Evolutionary conservation across 108 stramenopile genomes (phyloP).

Genomic region (Aurantiochytrium sp.): DNA sequence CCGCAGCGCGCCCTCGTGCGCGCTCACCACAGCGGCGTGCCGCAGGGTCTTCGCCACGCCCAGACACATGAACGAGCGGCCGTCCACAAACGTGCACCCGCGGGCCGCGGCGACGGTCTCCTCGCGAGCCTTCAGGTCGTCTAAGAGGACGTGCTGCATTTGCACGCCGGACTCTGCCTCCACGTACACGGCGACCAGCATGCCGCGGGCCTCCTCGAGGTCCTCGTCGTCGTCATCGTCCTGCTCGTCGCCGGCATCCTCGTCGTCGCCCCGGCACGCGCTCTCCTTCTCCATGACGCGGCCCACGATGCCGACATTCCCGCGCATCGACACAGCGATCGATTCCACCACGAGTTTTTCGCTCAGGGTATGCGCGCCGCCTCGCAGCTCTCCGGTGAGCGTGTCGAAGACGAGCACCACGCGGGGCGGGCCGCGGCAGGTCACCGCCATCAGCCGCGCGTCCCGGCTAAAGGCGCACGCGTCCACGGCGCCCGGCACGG

Average conservation of each 20-base stretch:
- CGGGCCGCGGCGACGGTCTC: not conserved
- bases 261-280: too few species aligned
- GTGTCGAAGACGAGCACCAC: not conserved
- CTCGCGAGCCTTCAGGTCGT: not conserved
- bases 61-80: not conserved
- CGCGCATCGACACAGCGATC: not conserved
- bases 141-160: not conserved
- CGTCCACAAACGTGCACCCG: not conserved
- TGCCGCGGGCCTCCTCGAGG: not conserved
- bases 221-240: not conserved
- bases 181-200: not conserved
- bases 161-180: not conserved
- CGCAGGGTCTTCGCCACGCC: not conserved
- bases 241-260: not conserved
- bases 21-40: not conserved
- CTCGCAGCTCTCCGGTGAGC: not conserved
- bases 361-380: not conserved
- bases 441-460: not conserved
- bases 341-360: not conserved
- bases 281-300: not conserved
- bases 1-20: not conserved
- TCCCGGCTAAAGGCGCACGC: not conserved
- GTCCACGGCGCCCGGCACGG: not conserved
- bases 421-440: not conserved
- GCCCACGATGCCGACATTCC: not conserved